A percentile compares a stretch with the other conserved stretches of the same genome.
Evolutionary conservation across 1,284 basidiomycete genomes (phyloP).

Genomic region (Cystobasidium sp.): DNA sequence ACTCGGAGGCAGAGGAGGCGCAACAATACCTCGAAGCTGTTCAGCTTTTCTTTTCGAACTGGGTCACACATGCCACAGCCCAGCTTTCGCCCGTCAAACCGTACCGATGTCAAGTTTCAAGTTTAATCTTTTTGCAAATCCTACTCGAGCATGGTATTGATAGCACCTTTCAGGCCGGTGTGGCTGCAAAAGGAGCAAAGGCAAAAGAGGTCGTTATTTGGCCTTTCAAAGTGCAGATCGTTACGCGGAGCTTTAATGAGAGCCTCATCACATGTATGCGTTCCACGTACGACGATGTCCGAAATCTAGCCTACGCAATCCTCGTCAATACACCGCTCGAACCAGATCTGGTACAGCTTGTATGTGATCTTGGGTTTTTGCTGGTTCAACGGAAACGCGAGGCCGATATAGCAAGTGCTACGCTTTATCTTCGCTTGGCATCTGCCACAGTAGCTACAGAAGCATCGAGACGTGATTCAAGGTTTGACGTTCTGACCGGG

Average conservation of each 20-base stretch:
- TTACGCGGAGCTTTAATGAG: background rate
- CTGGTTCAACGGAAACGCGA: conserved; percentile 31
- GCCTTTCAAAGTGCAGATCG: conserved; percentile 19
- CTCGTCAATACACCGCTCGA: background rate
- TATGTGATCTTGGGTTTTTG: conserved; percentile 14
- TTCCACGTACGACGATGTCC: conserved; percentile 40
- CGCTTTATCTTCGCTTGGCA: conserved; percentile 23
- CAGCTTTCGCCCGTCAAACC: conserved; percentile 32
- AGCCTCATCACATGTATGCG: conserved; percentile 23
- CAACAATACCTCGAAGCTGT: conserved; percentile 22
- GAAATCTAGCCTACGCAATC: conserved; percentile 12
- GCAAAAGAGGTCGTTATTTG: background rate
- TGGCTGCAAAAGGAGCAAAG: conserved; percentile 7
- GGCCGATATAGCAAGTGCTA: conserved; percentile 36
- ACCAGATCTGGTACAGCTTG: background rate
- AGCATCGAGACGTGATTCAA: background rate
- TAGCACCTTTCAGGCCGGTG: background rate
- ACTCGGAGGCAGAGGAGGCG: conserved; percentile 1
- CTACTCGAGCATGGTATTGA: conserved; percentile 23
- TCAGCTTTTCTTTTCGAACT: conserved; percentile 11
- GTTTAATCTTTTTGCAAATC: conserved; percentile 27
- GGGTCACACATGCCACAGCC: conserved; percentile 5
- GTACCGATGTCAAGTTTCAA: conserved; percentile 31
- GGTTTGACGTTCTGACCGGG: background rate
- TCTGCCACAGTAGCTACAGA: background rate